These are phyloP conservation scores for Trichosanthes truncata DNA, from an alignment of 306 rosid species.

Conservation along the genomic window DNA sequence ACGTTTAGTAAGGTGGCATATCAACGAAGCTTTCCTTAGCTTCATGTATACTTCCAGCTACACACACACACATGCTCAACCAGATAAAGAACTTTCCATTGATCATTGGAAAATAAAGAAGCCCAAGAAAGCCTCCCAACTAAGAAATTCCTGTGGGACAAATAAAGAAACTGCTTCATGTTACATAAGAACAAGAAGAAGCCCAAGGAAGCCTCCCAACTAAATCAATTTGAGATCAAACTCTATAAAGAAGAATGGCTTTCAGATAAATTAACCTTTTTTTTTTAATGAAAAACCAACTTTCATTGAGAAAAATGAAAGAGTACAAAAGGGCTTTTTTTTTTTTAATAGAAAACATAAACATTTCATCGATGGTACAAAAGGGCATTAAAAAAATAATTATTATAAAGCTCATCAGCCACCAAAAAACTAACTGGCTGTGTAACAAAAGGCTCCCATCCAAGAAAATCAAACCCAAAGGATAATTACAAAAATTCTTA, in stretches of 20 bases:
- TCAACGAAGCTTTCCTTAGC: not conserved
- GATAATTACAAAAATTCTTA: too few relatives aligned
- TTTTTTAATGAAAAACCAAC: too few relatives aligned
- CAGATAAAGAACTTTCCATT: not conserved
- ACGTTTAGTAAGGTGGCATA: not conserved
- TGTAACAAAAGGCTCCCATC: too few relatives aligned
- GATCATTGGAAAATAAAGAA: not conserved
- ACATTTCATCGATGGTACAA: too few relatives aligned
- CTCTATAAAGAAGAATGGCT: not conserved
- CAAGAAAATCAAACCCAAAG: too few relatives aligned
- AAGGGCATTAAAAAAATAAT: not conserved
- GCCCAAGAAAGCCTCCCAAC: not conserved
- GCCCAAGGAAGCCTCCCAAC: not conserved
- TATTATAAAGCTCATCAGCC: not conserved
- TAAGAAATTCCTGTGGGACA: not conserved
- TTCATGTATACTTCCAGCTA: not conserved
- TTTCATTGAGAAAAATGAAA: too few relatives aligned
- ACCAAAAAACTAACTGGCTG: too few relatives aligned
- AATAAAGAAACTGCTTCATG: not conserved
- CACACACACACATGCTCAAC: not conserved
- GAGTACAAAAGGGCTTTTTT: too few relatives aligned
- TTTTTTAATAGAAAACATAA: too few relatives aligned
- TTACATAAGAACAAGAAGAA: not conserved
- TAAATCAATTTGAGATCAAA: not conserved
- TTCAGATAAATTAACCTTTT: not conserved